These are phyloP conservation scores for Tetraselmis striata DNA, from an alignment of 139 green algal genomes.

Conservation along the genomic window DNA sequence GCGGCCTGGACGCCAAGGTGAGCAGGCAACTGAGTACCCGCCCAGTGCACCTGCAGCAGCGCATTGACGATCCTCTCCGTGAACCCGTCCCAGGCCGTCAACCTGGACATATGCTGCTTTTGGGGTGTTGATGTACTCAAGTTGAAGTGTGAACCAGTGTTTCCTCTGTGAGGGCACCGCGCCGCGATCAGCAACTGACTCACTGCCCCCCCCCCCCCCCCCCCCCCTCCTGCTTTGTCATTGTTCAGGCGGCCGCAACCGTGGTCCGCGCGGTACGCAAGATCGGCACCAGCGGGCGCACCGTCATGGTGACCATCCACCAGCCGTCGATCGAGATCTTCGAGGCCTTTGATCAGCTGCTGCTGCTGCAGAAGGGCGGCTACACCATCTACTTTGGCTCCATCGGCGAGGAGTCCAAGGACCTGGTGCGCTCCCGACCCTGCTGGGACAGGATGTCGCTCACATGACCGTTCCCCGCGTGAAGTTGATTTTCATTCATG, in stretches of 20 bases:
- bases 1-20: slow-evolving; percentile 10
- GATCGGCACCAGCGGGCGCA: slow-evolving; percentile 67
- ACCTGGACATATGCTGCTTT: neutral
- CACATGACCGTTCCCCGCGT: too few species aligned
- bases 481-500: too few species aligned
- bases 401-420: neutral
- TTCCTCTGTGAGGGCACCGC: neutral
- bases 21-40: too few species aligned
- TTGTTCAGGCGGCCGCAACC: slow-evolving; percentile 51
- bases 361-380: slow-evolving; percentile 3
- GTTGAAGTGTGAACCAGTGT: neutral
- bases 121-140: neutral
- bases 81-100: neutral
- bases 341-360: slow-evolving; percentile 1
- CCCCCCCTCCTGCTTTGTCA: too few species aligned
- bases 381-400: slow-evolving; percentile 5
- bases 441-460: too few species aligned
- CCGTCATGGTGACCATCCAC: slow-evolving; percentile 73
- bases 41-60: slow-evolving; percentile 26
- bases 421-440: neutral
- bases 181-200: too few species aligned
- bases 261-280: slow-evolving; percentile 83
- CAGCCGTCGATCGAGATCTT: slow-evolving; percentile 9
- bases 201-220: too few species aligned
- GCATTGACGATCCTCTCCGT: slow-evolving; percentile 25